Evolutionary conservation across 495 filamentous ascomycete genomes (phyloP).

Genomic region (Aspergillus ostianus): DNA sequence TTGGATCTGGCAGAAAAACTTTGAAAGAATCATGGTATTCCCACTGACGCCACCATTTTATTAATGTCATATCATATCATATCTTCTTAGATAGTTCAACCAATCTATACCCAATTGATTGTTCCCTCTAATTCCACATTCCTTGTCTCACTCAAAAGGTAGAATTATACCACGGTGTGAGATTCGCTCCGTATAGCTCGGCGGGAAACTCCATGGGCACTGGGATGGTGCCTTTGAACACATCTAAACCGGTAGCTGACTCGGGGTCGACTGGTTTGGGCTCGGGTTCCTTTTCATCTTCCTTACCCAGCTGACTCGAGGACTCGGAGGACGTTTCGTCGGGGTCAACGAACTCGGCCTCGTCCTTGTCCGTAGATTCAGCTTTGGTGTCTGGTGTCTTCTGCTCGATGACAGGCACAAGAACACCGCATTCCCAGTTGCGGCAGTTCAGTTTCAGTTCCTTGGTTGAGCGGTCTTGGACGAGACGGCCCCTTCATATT

Average conservation of each 20-base stretch:
- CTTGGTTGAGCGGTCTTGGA: constrained; percentile 62
- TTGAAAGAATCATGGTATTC: background rate
- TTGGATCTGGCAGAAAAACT: background rate
- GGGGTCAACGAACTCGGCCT: background rate
- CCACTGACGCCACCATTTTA: background rate
- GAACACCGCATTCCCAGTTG: constrained; percentile 96
- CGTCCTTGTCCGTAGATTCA: background rate
- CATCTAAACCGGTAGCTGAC: constrained; percentile 23
- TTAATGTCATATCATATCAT: background rate
- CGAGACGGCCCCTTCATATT: constrained; percentile 65
- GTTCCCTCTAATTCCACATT: background rate
- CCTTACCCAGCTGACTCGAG: background rate
- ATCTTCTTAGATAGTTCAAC: background rate
- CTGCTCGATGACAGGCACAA: constrained; percentile 52
- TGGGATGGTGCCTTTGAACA: constrained; percentile 60
- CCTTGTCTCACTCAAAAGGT: background rate
- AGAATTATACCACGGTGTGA: constrained; percentile 57
- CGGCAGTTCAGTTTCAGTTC: constrained; percentile 73
- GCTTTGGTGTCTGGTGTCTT: constrained; percentile 1
- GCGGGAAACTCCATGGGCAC: constrained; percentile 72
- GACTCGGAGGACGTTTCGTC: constrained; percentile 4
- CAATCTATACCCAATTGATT: background rate
- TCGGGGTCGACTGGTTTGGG: background rate
- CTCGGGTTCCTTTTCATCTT: background rate
- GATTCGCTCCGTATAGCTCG: constrained; percentile 36